A percentile compares a stretch with the other conserved stretches of the same genome.
Evolutionary conservation across 306 rosid genomes (phyloP).

Genomic region (Cucumis cinereus): DNA sequence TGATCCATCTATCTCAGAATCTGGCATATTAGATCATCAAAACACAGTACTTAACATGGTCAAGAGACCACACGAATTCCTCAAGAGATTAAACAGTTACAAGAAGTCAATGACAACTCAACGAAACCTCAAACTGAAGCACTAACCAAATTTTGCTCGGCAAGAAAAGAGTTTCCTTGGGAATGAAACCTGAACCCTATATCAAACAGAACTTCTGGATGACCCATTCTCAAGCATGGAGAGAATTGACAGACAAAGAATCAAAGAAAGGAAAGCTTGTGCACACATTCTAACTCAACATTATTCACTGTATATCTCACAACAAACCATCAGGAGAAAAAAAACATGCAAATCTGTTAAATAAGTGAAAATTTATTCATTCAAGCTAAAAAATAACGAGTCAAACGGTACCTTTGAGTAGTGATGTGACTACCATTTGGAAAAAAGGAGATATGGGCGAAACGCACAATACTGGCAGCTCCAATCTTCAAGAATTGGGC

Average conservation of each 20-base stretch:
- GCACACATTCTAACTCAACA: background rate
- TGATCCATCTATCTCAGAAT: constrained; percentile 40
- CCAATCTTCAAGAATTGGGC: background rate
- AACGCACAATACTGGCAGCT: background rate
- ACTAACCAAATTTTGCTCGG: constrained; percentile 53
- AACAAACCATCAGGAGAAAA: background rate
- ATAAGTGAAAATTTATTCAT: background rate
- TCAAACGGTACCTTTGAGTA: background rate
- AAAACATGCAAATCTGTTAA: background rate
- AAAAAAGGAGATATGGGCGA: background rate
- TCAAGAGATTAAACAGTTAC: background rate
- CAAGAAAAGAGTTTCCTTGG: constrained; percentile 37
- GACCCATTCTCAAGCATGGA: background rate
- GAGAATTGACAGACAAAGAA: background rate
- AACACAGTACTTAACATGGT: constrained; percentile 8
- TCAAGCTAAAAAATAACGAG: background rate
- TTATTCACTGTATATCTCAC: background rate
- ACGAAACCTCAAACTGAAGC: background rate
- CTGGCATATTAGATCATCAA: constrained; percentile 16
- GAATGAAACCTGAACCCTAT: constrained; percentile 44
- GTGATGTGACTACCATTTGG: background rate
- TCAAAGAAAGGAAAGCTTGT: background rate
- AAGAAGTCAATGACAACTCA: background rate
- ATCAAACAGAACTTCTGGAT: constrained; percentile 2
- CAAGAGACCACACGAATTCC: background rate